Percentiles rank a stretch among this genome's conserved stretches.
Conservation (phyloP, 2,329 filamentous ascomycete species). For the Aureobasidium sp. region DNA sequence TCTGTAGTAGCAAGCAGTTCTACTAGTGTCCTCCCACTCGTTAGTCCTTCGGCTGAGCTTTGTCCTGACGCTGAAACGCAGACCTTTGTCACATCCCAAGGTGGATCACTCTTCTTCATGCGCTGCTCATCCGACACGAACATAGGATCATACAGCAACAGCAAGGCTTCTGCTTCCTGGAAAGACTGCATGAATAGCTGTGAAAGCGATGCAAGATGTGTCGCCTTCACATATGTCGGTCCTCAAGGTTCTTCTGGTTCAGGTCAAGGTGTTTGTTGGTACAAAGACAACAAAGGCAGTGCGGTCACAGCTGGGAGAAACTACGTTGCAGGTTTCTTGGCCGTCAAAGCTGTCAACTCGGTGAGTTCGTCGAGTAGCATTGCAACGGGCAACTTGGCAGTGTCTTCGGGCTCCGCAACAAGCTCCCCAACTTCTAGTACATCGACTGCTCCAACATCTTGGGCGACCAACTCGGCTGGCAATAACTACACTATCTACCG, state of each 20-base stretch:
- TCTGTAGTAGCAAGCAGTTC: slow-evolving; percentile 14
- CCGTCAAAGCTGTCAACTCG: not conserved
- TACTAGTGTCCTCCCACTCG: slow-evolving; percentile 16
- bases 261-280: slow-evolving; percentile 17
- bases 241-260: not conserved
- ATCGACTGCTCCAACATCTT: slow-evolving; percentile 1
- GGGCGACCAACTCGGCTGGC: not conserved
- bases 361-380: not conserved
- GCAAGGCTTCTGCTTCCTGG: slow-evolving; percentile 13
- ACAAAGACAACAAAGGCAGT: slow-evolving; percentile 17
- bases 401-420: not conserved
- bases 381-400: not conserved
- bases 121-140: slow-evolving; percentile 17
- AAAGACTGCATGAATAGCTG: slow-evolving; percentile 17
- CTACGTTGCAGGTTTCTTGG: slow-evolving; percentile 17
- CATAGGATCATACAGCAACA: slow-evolving; percentile 16
- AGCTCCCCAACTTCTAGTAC: slow-evolving; percentile 1
- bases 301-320: slow-evolving; percentile 12
- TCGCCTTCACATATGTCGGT: slow-evolving; percentile 19
- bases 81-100: slow-evolving; percentile 12
- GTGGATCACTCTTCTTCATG: slow-evolving; percentile 13
- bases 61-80: slow-evolving; percentile 14
- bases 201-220: slow-evolving; percentile 15
- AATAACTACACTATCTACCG: slow-evolving; percentile 14
- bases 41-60: slow-evolving; percentile 9